Percentiles rank a stretch among this genome's conserved stretches.
Evolutionary conservation across 805 yeast species (phyloP).

Genomic region (Cyberlindnera lachancei): DNA sequence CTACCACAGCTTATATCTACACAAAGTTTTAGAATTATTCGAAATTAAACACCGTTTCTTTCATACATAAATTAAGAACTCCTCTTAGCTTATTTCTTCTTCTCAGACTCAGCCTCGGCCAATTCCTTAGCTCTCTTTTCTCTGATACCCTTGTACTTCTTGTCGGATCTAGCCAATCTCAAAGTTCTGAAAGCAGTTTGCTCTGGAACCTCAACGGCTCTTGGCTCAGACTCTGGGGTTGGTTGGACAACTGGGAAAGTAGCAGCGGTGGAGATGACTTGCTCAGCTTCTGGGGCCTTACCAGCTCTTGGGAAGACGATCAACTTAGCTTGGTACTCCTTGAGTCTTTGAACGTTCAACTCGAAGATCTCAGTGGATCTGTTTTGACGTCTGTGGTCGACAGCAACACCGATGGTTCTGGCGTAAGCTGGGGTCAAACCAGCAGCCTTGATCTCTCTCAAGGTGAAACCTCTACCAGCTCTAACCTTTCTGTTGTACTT

Average conservation of each 20-base stretch:
- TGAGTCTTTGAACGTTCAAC: conserved; percentile 90
- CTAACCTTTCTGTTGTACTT: conserved; percentile 99
- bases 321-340: conserved; percentile 93
- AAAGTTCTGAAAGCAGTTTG: conserved; percentile 88
- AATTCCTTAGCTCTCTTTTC: conserved; percentile 95
- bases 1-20: too few species aligned
- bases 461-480: conserved; percentile 99
- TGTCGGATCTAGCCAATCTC: conserved; percentile 90
- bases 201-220: conserved; percentile 70
- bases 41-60: conserved; percentile 10
- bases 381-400: conserved; percentile 99
- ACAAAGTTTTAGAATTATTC: not conserved
- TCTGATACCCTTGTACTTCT: conserved; percentile 91
- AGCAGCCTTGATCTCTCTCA: conserved; percentile 97
- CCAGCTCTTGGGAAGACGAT: conserved; percentile 93
- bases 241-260: conserved; percentile 90
- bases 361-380: conserved; percentile 93
- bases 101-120: conserved; percentile 99
- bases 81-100: conserved; percentile 72
- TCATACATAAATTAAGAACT: conserved; percentile 17
- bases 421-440: conserved; percentile 92
- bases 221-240: conserved; percentile 65
- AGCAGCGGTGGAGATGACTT: conserved; percentile 66
- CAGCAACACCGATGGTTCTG: conserved; percentile 97
- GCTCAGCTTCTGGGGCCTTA: conserved; percentile 71